Base-by-base conservation (phyloP, 192 early-diverging fungal genomes). In the Physocladia obscura region DNA sequence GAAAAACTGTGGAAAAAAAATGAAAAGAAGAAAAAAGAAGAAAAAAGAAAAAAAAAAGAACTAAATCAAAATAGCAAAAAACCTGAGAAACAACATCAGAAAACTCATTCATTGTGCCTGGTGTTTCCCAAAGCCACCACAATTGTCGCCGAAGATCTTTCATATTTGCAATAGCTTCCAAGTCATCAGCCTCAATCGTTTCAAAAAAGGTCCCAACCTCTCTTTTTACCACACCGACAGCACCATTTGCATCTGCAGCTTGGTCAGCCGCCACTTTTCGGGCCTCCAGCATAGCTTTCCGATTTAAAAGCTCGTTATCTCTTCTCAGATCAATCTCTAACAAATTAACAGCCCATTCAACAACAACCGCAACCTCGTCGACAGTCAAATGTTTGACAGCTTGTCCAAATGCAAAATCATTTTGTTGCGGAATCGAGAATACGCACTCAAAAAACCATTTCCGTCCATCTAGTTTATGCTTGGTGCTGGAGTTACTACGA, bases 111-210 rank as follows among this genome's bases (percentile, higher is more conserved):
- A 44, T 50, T 55, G 54, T 61, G 0, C 69, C 69, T 17, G 69
- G 57, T 48, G 56, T 51, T 36, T 70, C 69, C 69, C 69, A 70
- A 27, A 70, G 48, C 69, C 69, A 70, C 69, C 69, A 70, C 40
- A 70, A 50, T 47, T 70, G 69, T 37, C 69, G 32, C 32, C 69
- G 56, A 48, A 59, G 27, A n/a, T 68, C 65, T 21, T 26, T 56
- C 37, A 56, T 36, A 6, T 49, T 30, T 15, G 24, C 1, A 29
- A 36, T 24, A 21, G 11, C 34, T 5, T 54, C 52, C 54, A 68
- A 56, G 47, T 68, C 65, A 4, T n/a, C 24, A 29, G 31, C 54
- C 54, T 37, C 5, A 5, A 68, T 22, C 3, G 24, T 49, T n/a
- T 68, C 65, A 37, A 68, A n/a, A 26, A 54, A 68, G 2, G 51